Percentiles rank a stretch among this genome's conserved stretches.
These are phyloP conservation scores for Fusarium sterilihyphosum DNA, from an alignment of 2,329 filamentous ascomycete genomes.

Conservation along the genomic window DNA sequence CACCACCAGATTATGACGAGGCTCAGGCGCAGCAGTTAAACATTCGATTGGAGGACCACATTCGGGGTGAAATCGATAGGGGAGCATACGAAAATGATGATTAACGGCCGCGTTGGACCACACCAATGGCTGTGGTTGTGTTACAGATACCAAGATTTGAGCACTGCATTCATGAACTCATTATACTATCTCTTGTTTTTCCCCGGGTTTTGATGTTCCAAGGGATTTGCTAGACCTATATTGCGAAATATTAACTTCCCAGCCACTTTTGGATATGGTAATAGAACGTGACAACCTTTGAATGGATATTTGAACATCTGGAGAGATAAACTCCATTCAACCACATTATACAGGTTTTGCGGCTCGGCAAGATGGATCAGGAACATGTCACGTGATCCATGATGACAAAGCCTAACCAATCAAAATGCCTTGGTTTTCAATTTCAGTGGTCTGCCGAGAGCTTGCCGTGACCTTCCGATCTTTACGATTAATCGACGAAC, in stretches of 20 bases:
- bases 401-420: slow-evolving; percentile 52
- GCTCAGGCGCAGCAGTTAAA: slow-evolving; percentile 77
- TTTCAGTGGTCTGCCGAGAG: slow-evolving; percentile 53
- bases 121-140: slow-evolving; percentile 30
- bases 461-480: slow-evolving; percentile 46
- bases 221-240: slow-evolving; percentile 20
- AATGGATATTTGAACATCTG: background rate
- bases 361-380: slow-evolving; percentile 4
- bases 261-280: background rate
- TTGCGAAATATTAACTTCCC: background rate
- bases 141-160: slow-evolving; percentile 38
- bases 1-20: slow-evolving; percentile 92
- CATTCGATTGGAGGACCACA: slow-evolving; percentile 72
- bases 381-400: background rate
- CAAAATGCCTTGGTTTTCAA: slow-evolving; percentile 56
- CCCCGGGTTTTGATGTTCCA: slow-evolving; percentile 10
- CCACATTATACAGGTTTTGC: background rate
- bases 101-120: slow-evolving; percentile 37
- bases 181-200: slow-evolving; percentile 29
- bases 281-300: background rate
- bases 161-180: slow-evolving; percentile 33
- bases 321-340: background rate
- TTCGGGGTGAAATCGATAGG: slow-evolving; percentile 77
- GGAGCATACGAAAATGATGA: slow-evolving; percentile 49
- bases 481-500: slow-evolving; percentile 49